phyloP scores from a whole-genome alignment of 805 yeast species.

The Barnettozyma salicaria region DNA sequence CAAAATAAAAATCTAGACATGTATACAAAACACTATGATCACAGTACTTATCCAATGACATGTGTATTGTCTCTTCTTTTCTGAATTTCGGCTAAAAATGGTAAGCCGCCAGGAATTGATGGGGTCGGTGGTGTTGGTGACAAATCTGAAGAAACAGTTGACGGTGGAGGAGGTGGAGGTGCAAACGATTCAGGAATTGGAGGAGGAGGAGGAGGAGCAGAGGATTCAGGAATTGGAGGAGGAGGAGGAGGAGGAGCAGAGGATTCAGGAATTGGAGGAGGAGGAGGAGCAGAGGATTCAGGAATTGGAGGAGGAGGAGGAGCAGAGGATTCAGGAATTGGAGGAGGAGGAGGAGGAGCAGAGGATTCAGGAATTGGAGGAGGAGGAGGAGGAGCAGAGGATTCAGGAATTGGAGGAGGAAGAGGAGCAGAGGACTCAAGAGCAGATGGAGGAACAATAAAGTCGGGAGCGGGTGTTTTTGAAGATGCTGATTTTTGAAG shows the following conservation, averaged over 20 bases:
- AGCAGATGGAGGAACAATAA: conserved; percentile 28
- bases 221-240: conserved; percentile 22
- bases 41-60: conserved; percentile 35
- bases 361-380: conserved; percentile 25
- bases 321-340: conserved; percentile 22
- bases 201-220: conserved; percentile 28
- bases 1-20: neutral
- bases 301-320: conserved; percentile 27
- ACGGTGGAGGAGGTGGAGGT: conserved; percentile 26
- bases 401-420: conserved; percentile 25
- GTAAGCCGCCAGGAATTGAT: conserved; percentile 35
- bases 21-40: neutral
- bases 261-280: conserved; percentile 30
- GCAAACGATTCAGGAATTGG: conserved; percentile 25
- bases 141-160: conserved; percentile 14
- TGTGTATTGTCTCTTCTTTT: conserved; percentile 41
- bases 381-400: conserved; percentile 27
- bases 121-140: conserved; percentile 1
- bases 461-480: too few species aligned
- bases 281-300: conserved; percentile 25
- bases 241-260: conserved; percentile 28
- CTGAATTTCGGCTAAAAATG: conserved; percentile 46
- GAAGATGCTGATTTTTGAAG: too few species aligned
- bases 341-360: conserved; percentile 31
- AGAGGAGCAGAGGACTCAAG: conserved; percentile 21